Base-by-base conservation (phyloP, 208 protist species). In the Angomonas ambiguus region DNA sequence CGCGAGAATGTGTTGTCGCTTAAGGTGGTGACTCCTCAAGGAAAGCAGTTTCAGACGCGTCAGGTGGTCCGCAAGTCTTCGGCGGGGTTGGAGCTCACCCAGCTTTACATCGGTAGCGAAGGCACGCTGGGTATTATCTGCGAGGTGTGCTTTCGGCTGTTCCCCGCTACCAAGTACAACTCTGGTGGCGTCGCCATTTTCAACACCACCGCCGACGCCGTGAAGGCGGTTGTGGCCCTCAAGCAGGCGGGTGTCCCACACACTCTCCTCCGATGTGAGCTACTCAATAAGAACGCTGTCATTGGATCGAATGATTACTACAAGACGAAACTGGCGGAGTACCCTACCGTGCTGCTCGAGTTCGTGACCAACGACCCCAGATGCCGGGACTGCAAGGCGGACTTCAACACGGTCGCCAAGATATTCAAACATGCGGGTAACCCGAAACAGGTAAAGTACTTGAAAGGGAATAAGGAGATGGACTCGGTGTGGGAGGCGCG, bases 121-220 rank as follows among this genome's bases (percentile, higher is more conserved):
- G 56, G 87, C 10, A 93, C 88, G 27, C 69, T 96, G 0, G 91
- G 87, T 33, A 61, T 96, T 28, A 66, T 92, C 22, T 79, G 72
- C 1, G 86, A 93, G 56, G 69, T 78, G 25, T 74, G 73, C 38
- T 69, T 90, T 28, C 62, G 65, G 11, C 49, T 91, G 11, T 69
- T 67, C 41, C 41, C 66, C 0, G 22, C 82, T 0, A 69, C 69
- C 1, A 51, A 49, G 55, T 60, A 69, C 24, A 67, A 51, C 60
- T 53, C 67, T 2, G 77, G 72, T 30, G 72, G 68, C 5, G 25
- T 73, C 25, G 68, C 68, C 31, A 48, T 38, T n/a, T 87, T 89
- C 68, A 25, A 58, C 4, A 65, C 71, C 8, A 62, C 74, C 24
- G 18, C 11, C 1, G 66, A 69, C 22, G 80, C 79, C 3, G 64